phyloP scores from a whole-genome alignment of 495 filamentous ascomycete species.

The Lasiosphaeria hispida region DNA sequence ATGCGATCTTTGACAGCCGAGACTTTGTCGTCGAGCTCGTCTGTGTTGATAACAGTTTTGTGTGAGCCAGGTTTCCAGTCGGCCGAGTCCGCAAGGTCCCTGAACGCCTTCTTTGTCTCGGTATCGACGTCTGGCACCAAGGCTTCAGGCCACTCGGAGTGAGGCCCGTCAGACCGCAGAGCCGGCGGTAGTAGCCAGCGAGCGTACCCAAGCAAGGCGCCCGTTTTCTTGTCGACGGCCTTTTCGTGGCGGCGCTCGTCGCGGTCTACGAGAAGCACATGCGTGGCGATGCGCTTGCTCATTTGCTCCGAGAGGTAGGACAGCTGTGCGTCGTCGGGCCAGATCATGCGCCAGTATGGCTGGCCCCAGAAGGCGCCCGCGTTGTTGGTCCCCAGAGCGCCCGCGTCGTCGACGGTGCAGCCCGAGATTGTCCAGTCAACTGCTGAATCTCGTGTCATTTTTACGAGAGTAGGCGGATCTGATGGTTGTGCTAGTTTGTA shows the following conservation, averaged over 20 bases:
- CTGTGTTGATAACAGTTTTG: neutral
- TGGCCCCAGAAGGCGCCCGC: neutral
- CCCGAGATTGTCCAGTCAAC: neutral
- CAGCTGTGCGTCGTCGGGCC: neutral
- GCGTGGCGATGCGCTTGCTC: neutral
- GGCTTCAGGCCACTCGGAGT: neutral
- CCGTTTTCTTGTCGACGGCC: constrained; percentile 1
- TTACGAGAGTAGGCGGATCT: too few species aligned
- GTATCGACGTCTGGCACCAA: neutral
- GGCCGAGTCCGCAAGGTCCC: neutral
- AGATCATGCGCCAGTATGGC: neutral
- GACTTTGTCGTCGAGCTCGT: neutral
- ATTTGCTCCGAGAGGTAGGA: neutral
- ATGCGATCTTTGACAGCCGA: neutral
- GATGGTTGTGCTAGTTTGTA: too few species aligned
- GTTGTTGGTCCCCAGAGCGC: neutral
- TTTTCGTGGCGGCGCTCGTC: constrained; percentile 1
- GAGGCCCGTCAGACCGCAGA: neutral
- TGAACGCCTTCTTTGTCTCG: neutral
- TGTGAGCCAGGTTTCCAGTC: neutral
- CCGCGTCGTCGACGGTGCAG: neutral
- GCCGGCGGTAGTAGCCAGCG: constrained; percentile 5
- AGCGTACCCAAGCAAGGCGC: constrained; percentile 1
- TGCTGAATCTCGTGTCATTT: too few species aligned
- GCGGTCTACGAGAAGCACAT: neutral